A percentile compares a stretch with the other conserved stretches of the same genome.
Conservation (phyloP, 352 stramenopile genomes). For the Salisapilia sapeloensis region DNA sequence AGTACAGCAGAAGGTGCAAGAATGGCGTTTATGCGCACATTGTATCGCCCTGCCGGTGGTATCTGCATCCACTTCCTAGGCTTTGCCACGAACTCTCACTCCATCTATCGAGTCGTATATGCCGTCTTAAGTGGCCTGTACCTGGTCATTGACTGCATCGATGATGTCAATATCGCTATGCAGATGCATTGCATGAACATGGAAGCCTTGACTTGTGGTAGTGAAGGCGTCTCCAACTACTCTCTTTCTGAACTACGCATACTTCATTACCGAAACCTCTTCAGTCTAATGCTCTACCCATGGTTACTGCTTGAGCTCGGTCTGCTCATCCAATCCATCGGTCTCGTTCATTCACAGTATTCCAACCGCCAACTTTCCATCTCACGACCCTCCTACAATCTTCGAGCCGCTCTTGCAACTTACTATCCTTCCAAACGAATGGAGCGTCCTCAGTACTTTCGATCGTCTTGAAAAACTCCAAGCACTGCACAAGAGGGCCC, state of each 20-base stretch:
- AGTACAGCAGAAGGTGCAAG: conserved; percentile 3
- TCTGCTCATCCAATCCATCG: conserved; percentile 32
- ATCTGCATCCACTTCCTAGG: conserved; percentile 26
- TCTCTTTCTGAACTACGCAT: conserved; percentile 7
- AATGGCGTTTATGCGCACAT: conserved; percentile 9
- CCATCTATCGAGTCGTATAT: conserved; percentile 25
- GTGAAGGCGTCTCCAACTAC: conserved; percentile 8
- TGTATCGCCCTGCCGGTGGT: conserved; percentile 20
- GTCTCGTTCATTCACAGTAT: conserved; percentile 33
- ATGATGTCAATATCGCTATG: conserved; percentile 37
- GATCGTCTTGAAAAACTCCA: too few species aligned
- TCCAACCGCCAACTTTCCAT: conserved; percentile 32
- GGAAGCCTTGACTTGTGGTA: conserved; percentile 25
- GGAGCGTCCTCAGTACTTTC: too few species aligned
- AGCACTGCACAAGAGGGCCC: too few species aligned
- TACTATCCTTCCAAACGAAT: too few species aligned
- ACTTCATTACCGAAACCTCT: conserved; percentile 18
- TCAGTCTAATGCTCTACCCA: conserved; percentile 20
- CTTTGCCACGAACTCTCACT: conserved; percentile 59
- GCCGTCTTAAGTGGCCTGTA: conserved; percentile 17
- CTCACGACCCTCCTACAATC: conserved; percentile 33
- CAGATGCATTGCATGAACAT: conserved; percentile 22
- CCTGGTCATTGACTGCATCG: conserved; percentile 22
- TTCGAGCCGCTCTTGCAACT: conserved; percentile 25
- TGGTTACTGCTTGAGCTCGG: conserved; percentile 35